Evolutionary conservation across 441 rosid genomes (phyloP).

Genomic region (Macaranga tanarius): DNA sequence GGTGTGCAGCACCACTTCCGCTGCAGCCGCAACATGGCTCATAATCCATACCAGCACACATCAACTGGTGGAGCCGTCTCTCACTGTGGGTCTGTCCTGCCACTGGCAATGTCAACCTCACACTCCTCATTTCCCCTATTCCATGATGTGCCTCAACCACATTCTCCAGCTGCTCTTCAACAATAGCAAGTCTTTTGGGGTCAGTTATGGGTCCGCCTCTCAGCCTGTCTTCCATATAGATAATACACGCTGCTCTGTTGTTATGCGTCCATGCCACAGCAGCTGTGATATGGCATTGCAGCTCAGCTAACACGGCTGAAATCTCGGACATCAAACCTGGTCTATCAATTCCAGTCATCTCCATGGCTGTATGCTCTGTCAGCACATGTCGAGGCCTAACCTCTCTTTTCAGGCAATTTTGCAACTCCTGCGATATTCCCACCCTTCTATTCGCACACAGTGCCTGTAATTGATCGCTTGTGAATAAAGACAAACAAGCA

Average conservation of each 20-base stretch:
- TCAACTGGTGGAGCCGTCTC: constrained; percentile 83
- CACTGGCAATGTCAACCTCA: constrained; percentile 48
- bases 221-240: constrained; percentile 64
- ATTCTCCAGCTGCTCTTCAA: constrained; percentile 51
- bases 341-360: constrained; percentile 63
- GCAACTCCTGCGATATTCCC: constrained; percentile 46
- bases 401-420: constrained; percentile 39
- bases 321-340: constrained; percentile 84
- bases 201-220: constrained; percentile 55
- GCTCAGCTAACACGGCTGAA: constrained; percentile 56
- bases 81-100: constrained; percentile 66
- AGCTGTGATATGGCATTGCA: constrained; percentile 66
- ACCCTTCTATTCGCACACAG: constrained; percentile 56
- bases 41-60: constrained; percentile 60
- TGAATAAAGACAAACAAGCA: not conserved
- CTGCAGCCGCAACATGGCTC: constrained; percentile 57
- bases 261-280: constrained; percentile 89
- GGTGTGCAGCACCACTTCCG: constrained; percentile 29
- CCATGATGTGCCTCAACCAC: constrained; percentile 69
- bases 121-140: constrained; percentile 51
- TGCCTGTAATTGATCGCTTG: constrained; percentile 41
- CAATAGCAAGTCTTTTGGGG: constrained; percentile 40
- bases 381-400: constrained; percentile 59
- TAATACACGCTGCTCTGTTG: constrained; percentile 57
- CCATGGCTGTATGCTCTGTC: constrained; percentile 67